Percentiles rank a stretch among this genome's conserved stretches.
phyloP scores from a whole-genome alignment of 345 rosid species.

The Eucalyptus marginata region DNA sequence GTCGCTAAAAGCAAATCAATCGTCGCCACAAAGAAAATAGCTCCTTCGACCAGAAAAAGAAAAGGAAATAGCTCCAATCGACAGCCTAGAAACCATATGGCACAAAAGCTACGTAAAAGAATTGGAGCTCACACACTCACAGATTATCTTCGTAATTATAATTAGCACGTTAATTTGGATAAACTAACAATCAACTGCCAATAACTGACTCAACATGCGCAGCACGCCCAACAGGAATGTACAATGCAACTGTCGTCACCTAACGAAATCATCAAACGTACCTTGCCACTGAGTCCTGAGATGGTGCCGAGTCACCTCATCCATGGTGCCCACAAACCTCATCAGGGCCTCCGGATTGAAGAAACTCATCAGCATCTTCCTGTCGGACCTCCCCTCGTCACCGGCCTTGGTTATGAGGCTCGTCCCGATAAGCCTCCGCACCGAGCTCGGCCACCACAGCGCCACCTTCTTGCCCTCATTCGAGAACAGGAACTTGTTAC shows the following conservation, averaged over 20 bases:
- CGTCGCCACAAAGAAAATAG: not conserved
- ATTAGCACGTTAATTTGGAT: not conserved
- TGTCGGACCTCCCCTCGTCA: conserved; percentile 6
- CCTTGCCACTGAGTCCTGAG: conserved; percentile 9
- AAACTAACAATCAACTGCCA: not conserved
- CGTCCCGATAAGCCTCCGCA: not conserved
- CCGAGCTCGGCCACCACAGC: conserved; percentile 6
- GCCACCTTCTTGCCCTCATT: conserved; percentile 7
- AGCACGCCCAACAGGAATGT: not conserved
- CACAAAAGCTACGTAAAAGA: not conserved
- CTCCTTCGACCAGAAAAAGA: no score
- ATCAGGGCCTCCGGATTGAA: not conserved
- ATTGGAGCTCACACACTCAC: not conserved
- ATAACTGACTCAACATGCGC: not conserved
- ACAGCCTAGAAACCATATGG: not conserved
- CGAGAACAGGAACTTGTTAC: conserved; percentile 2
- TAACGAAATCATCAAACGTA: not conserved
- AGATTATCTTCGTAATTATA: not conserved
- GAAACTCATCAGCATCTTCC: conserved; percentile 1
- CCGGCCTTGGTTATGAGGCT: not conserved
- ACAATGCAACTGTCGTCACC: not conserved
- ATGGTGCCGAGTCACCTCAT: conserved; percentile 3
- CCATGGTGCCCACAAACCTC: conserved; percentile 4
- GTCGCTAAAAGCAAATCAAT: not conserved
- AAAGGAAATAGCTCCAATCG: no score